A percentile compares a stretch with the other conserved stretches of the same genome.
Conservation (phyloP, 441 rosid genomes). For the Gossypium laxum region DNA sequence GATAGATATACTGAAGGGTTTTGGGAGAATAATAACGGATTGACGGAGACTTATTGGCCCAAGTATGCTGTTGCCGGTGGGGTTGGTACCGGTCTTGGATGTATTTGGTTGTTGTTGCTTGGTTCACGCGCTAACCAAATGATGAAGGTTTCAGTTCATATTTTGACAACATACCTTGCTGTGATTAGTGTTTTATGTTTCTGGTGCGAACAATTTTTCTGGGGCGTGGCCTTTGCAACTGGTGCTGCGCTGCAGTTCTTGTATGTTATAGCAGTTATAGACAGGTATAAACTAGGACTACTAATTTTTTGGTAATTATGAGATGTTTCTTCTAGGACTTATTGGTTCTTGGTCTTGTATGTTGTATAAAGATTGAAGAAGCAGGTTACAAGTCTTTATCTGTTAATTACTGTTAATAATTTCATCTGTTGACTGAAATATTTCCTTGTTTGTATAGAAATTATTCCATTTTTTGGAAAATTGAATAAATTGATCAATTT, state of each 20-base stretch:
- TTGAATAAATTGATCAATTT: not conserved
- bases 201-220: slow-evolving; percentile 72
- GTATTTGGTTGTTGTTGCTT: slow-evolving; percentile 64
- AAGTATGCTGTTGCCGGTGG: slow-evolving; percentile 75
- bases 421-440: not conserved
- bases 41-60: slow-evolving; percentile 86
- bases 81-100: slow-evolving; percentile 57
- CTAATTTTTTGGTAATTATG: not conserved
- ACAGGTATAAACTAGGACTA: slow-evolving; percentile 42
- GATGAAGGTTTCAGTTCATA: slow-evolving; percentile 85
- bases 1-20: slow-evolving; percentile 42
- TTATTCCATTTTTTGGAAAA: not conserved
- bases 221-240: slow-evolving; percentile 73
- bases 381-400: not conserved
- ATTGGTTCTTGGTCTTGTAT: not conserved
- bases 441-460: not conserved
- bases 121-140: slow-evolving; percentile 69
- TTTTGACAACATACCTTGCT: slow-evolving; percentile 78
- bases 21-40: slow-evolving; percentile 32
- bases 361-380: not conserved
- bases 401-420: not conserved
- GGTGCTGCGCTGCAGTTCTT: slow-evolving; percentile 77
- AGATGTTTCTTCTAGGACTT: not conserved
- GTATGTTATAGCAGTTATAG: slow-evolving; percentile 82
- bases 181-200: slow-evolving; percentile 82